Base-by-base conservation (phyloP, 192 early-diverging fungal species). In the Powellomyces hirtus region DNA sequence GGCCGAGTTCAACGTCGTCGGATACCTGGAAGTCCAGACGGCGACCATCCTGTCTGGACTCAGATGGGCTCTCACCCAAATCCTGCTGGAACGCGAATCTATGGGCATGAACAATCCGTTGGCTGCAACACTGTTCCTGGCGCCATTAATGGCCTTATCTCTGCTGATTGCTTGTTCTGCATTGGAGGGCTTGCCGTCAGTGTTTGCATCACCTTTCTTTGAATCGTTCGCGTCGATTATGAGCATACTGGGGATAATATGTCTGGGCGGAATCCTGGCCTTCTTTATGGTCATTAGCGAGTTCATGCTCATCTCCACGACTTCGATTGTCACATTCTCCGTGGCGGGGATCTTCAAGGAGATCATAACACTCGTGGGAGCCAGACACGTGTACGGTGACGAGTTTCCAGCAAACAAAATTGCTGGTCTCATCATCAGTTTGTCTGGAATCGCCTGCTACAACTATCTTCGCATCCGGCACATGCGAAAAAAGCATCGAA, bases 201-300 rank as follows among this genome's bases (percentile, higher is more conserved):
- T 81, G 10, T 59, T 74, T 38, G 33, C 40, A 29, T 85, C 85
- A 0, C 66, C 71, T 0, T 86, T 85, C 52, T 89, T 89, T 52
- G 58, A 67, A 5, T 76, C 76, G 2, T 50, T 81, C 10, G 27
- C 16, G 0, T 59, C 53, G 1, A 64, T 78, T 0, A 16, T 82
- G 1, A 37, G 75, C n/a, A 83, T 87, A 4, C 63, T 88, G 35
- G 76, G 71, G 1, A 42, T 90, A 49, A 81, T 94, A 62, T 70
- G 81, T n/a, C 55, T 81, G n/a, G 93, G 94, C 60, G 95, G 95
- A 4, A 27, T 86, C 18, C 57, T 98, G 40, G 95, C 95, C 6
- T 96, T 94, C 71, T 68, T 84, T 31, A 93, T 97, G 93, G 87
- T 96, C 16, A 80, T 91, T 53, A 81, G 88, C 13, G 95, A 97